Base-by-base conservation (phyloP, 2,329 filamentous ascomycete genomes). In the Phoma herbarum region DNA sequence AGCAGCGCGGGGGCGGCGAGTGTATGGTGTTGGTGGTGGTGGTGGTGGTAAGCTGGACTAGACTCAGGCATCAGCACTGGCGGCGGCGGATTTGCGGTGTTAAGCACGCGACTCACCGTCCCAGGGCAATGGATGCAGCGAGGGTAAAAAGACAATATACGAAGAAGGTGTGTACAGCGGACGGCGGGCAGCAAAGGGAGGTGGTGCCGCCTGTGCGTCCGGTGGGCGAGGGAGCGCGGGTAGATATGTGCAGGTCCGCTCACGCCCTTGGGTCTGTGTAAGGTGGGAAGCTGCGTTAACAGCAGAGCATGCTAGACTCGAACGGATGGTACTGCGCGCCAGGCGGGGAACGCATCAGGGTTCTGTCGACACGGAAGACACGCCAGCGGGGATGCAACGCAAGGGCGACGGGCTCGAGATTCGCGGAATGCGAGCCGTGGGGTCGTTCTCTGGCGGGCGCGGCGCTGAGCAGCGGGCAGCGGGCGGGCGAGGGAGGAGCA, bases 281-380 rank as follows among this genome's bases (percentile, higher is more conserved):
- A 74, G 65, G 66, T 69, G 55, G 67, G 58, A 61, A 63, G 60
- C 41, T 51, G 58, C 49, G 67, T 72, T 74, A 77, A 64, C 66
- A 70, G 66, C 69, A 69, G 74, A 71, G 69, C 74, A 77, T 77
- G 70, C 73, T 74, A 72, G 67, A 65, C 67, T 76, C 69, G 70
- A 76, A 77, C 72, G 65, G 72, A 72, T 70, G 68, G 62, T 69
- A 65, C 70, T 69, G 75, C 72, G 74, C 74, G 71, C 69, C 67
- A 66, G 72, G 68, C 74, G 69, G 72, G 70, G 74, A 70, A 73
- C 69, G 75, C 76, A 78, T 77, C 73, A 74, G 74, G 69, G 68
- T 71, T 61, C 64, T 47, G 60, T 60, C 54, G 55, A 64, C 52
- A 55, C 44, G 16, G 22, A 42, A 42, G 50, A 39, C 26, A 52